Base-by-base conservation (phyloP, 1,139 yeast genomes). In the Debaryomyces coudertii region DNA sequence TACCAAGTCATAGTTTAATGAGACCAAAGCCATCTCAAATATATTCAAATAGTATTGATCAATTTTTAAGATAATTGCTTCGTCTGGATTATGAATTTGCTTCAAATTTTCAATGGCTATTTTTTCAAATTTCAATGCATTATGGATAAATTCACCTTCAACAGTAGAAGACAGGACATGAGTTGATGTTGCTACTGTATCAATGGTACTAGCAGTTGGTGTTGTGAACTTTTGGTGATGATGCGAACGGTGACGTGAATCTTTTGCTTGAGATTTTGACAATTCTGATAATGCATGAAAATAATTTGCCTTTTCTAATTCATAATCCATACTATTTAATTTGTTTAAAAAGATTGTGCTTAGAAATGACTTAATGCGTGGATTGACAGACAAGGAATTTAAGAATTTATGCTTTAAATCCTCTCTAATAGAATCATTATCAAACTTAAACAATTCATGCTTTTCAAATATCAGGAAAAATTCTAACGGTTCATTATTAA, bases 261-360 rank as follows among this genome's bases (percentile, higher is more conserved):
- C 38, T 27, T 30, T 46, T 2, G 54, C 54, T 47, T 61, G 67
- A 9, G 57, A 46, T 38, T 61, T 59, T 4, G 69, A 60, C 36
- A 71, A 58, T 39, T 58, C 57, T 4, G 75, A 63, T 34, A 73
- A 62, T 20, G 66, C 56, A 52, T 73, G 76, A 51, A 53, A 73
- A 54, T 71, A 74, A 28, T 64, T 60, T 1, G 71, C 61, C 45
- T 63, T 61, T 22, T 40, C 30, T 14, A 24, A 33, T 23, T 36
- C 22, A n/a, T 12, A 6, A 16, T 23, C 20, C 7, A 36, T 42
- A 22, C 36, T 29, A 22, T 53, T 48, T 1, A 47, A 16, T 11
- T 53, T 53, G 5, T 49, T 46, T 15, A 48, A 41, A 42, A 58
- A 60, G n/a, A 66, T 54, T 1, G 61, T 46, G 15, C 55, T 49